Evolutionary conservation across 2,329 filamentous ascomycete species (phyloP).

Genomic region (Fusarium nematophilum): DNA sequence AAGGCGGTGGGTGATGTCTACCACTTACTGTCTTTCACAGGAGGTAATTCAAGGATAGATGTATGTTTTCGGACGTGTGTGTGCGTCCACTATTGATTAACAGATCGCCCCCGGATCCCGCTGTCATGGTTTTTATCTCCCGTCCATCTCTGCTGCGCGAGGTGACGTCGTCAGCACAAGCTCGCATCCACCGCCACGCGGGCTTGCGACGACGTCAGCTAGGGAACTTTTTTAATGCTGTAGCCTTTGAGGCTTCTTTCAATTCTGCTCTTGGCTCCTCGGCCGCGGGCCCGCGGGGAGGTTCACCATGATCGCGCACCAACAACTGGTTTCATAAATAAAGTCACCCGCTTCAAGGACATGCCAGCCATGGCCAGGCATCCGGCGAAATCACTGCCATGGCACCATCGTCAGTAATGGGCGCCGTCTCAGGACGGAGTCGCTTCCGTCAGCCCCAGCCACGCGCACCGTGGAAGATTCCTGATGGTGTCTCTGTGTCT

Average conservation of each 20-base stretch:
- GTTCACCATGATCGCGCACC: neutral
- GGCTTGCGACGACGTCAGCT: conserved; percentile 39
- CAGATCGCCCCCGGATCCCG: conserved; percentile 12
- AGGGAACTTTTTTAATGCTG: conserved; percentile 39
- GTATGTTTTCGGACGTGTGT: too few species aligned
- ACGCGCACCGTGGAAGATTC: conserved; percentile 7
- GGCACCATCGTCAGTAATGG: conserved; percentile 6
- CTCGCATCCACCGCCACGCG: conserved; percentile 35
- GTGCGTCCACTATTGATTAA: neutral
- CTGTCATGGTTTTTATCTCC: conserved; percentile 18
- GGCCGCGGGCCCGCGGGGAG: neutral
- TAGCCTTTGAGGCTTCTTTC: conserved; percentile 43
- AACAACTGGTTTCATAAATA: neutral
- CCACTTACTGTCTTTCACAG: too few species aligned
- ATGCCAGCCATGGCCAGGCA: conserved; percentile 22
- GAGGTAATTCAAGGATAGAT: too few species aligned
- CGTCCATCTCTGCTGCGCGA: conserved; percentile 18
- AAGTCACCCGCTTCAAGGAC: neutral
- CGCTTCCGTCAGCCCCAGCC: conserved; percentile 27
- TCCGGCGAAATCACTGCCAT: neutral
- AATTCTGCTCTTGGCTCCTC: conserved; percentile 28
- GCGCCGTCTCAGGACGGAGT: conserved; percentile 7
- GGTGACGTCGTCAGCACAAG: conserved; percentile 43
- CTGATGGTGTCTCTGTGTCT: conserved; percentile 9
- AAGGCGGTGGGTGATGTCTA: neutral